Evolutionary conservation across 2,329 filamentous ascomycete species (phyloP), one percentile per base, ranked within the genome.

Genomic region (Dactylellina leptospora): DNA sequence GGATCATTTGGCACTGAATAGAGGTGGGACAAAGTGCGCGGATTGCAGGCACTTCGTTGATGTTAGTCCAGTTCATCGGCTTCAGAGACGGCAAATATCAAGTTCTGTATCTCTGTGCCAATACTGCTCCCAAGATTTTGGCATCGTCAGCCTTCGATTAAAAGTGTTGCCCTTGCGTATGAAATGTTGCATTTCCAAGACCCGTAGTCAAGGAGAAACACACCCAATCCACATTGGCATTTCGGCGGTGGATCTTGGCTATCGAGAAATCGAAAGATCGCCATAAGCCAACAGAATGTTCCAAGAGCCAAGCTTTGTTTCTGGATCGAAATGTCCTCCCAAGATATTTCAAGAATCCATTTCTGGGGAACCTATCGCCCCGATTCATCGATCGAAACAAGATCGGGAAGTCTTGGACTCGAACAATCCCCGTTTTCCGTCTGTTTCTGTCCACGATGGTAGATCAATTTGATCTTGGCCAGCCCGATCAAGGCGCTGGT

Each of bases 111-210:
- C 20, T 47, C 18, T n/a, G 20, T 23, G 42, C 42, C 42, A 47
- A 47, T 23, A 47, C 42, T 47, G 20, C 42, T 47, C 20, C 42
- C 42, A 47, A 47, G 42, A 16, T 23, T 47, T 47, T 20, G 23
- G 23, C 40, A 44, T 44, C 10, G 10, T n/a, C 18, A 11, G 40
- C 40, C 40, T 44, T 20, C 40, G 6, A 44, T 11, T 44, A 22
- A 47, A 47, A 10, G 40, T 44, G 18, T 44, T 20, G 40, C 6
- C 11, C 40, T 44, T 44, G 5, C n/a, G 11, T 6, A 20, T 16
- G n/a, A 20, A 16, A 44, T 44, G 18, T 44, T 44, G 18, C 16
- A 47, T 20, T 47, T 33, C 30, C 30, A 33, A 33, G 30, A 33
- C n/a, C n/a, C n/a, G n/a, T n/a, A n/a, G n/a, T n/a, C n/a, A n/a